A percentile compares a stretch with the other conserved stretches of the same genome.
Evolutionary conservation across 177 flowering plant species (phyloP).

Genomic region (Vitis hybrid): DNA sequence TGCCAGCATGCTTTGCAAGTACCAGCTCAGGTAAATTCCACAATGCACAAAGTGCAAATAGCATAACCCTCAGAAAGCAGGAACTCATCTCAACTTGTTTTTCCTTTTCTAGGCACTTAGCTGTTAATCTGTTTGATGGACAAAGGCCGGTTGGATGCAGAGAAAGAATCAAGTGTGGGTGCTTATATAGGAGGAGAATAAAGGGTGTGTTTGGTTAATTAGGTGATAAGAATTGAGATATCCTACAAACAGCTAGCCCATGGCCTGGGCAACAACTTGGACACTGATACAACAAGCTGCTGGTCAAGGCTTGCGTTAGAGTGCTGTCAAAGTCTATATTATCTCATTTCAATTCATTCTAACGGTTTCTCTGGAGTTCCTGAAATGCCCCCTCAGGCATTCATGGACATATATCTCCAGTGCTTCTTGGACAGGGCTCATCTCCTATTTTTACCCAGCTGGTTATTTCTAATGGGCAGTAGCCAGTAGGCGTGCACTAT

Average conservation of each 20-base stretch:
- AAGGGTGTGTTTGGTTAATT: conserved; percentile 14
- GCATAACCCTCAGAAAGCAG: background rate
- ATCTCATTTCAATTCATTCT: background rate
- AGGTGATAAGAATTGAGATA: conserved; percentile 8
- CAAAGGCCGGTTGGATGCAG: too few relatives aligned
- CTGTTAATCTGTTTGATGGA: too few relatives aligned
- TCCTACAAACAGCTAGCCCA: background rate
- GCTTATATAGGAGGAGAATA: conserved; percentile 13
- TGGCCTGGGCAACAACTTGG: conserved; percentile 4
- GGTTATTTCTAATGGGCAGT: too few relatives aligned
- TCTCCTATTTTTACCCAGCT: too few relatives aligned
- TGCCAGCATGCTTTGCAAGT: conserved; percentile 19
- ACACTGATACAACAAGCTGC: background rate
- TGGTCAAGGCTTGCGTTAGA: conserved; percentile 21
- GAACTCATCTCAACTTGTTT: conserved; percentile 1
- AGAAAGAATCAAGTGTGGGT: background rate
- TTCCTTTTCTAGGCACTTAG: too few relatives aligned
- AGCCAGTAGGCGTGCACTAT: too few relatives aligned
- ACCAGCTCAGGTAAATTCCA: conserved; percentile 17
- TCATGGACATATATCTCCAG: too few relatives aligned
- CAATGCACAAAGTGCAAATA: conserved; percentile 16
- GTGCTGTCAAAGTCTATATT: conserved; percentile 28
- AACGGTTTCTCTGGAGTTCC: conserved; percentile 5
- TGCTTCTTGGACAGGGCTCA: too few relatives aligned
- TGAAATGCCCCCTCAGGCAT: conserved; percentile 1